Base-by-base conservation (phyloP, 148 eudicot genomes). In the Cornus suecica region DNA sequence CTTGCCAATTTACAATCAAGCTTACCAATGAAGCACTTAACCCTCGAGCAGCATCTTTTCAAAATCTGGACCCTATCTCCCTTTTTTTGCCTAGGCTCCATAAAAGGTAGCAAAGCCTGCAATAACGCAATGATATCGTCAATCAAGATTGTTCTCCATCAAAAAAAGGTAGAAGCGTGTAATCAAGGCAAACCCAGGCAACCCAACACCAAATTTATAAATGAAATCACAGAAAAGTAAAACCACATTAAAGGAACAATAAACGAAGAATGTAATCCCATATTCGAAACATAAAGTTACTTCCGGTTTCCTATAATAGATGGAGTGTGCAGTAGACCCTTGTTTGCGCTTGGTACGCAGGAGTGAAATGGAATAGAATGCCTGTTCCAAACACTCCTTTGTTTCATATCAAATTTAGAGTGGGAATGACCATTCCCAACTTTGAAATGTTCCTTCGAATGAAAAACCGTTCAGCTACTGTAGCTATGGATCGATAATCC, bases 11-110 rank as follows among this genome's bases (percentile, higher is more conserved):
- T 54, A 70, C 31, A 71, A 65, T 22, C 2, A 25, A 62, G 60
- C 78, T 72, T 86, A 92, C 97, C 97, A 72, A 92, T 86, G 72
- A 92, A 92, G 77, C 97, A 92, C 84, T 89, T 92, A 22, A 90
- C 93, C 79, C 93, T 81, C 42, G 31, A 31, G 74, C 84, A 82
- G 80, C 89, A 85, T 73, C 83, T 82, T 80, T 87, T 89, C 75
- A 90, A 73, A 3, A 84, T 77, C 69, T 85, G 88, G 48, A 78
- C 85, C 66, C 41, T 85, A 3, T 84, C 86, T 9, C 89, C 91
- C 75, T 76, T 76, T 77, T 78, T 86, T 67, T 45, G 91, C 73
- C 77, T 90, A 13, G 84, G 86, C 61, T 81, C 88, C 97, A 92
- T 92, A 51, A 92, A 90, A 51, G 97, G 94, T 61, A 92, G 86